Conservation (phyloP, 108 stramenopile genomes). For the Aurantiochytrium sp. region DNA sequence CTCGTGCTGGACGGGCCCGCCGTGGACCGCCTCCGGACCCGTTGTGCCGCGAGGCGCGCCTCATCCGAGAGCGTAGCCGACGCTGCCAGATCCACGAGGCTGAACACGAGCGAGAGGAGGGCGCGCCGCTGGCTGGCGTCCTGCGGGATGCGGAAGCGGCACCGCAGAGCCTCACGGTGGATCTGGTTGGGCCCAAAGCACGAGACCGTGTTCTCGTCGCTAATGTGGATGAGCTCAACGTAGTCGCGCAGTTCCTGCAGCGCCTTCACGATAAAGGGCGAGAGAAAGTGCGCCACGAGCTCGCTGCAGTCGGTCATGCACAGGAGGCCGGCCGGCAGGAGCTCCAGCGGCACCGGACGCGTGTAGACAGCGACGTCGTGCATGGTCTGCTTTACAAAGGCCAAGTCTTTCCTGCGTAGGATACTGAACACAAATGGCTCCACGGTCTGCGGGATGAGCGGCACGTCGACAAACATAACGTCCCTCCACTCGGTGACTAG, state of each 20-base stretch:
- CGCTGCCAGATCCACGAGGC: neutral
- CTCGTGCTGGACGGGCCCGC: too few species aligned
- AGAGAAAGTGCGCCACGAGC: slow-evolving; percentile 4
- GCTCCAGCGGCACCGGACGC: neutral
- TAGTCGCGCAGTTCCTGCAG: neutral
- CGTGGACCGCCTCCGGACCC: too few species aligned
- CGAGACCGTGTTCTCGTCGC: neutral
- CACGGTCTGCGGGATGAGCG: neutral
- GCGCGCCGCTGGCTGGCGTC: neutral
- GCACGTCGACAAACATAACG: neutral
- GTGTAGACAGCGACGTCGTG: neutral
- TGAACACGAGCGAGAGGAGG: neutral
- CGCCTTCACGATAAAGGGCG: neutral
- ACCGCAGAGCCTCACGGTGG: neutral
- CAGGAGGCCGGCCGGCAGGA: neutral
- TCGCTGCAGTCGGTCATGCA: slow-evolving; percentile 26
- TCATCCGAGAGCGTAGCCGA: neutral
- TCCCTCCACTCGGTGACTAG: neutral
- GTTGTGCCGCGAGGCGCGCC: neutral
- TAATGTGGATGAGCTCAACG: slow-evolving; percentile 5
- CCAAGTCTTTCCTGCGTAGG: neutral
- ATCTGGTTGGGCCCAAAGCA: slow-evolving; percentile 17
- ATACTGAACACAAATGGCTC: slow-evolving; percentile 9
- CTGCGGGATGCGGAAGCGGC: neutral
- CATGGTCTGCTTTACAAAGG: neutral